Conservation (phyloP, 805 yeast species). For the Schizosaccharomyces osmophilus region DNA sequence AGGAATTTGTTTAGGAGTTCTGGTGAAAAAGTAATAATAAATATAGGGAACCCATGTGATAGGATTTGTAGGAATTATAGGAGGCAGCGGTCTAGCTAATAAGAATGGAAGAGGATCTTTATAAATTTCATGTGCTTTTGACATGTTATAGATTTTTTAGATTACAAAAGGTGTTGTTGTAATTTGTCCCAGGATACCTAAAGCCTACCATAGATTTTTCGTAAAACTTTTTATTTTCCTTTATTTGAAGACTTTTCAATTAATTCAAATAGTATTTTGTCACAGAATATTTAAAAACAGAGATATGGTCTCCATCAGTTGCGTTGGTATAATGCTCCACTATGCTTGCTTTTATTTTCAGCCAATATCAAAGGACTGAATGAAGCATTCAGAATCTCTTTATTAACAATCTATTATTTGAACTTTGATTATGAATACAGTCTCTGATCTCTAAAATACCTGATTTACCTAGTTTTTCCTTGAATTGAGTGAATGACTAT, state of each 20-base stretch:
- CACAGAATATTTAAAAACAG: not conserved
- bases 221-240: not conserved
- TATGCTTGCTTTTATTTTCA: too few relatives aligned
- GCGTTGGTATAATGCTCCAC: too few relatives aligned
- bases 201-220: not conserved
- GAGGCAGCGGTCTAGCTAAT: conserved; percentile 21
- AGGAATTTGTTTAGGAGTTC: conserved; percentile 6
- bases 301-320: not conserved
- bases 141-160: not conserved
- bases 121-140: conserved; percentile 1
- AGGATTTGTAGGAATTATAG: conserved; percentile 38
- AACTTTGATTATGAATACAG: too few relatives aligned
- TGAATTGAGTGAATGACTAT: too few relatives aligned
- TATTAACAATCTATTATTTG: too few relatives aligned
- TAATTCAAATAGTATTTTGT: too few relatives aligned
- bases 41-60: conserved; percentile 32
- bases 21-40: conserved; percentile 10
- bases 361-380: too few relatives aligned
- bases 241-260: not conserved
- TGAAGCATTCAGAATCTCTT: too few relatives aligned
- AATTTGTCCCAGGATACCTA: too few relatives aligned
- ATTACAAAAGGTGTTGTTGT: not conserved
- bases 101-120: conserved; percentile 1
- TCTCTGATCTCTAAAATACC: too few relatives aligned
- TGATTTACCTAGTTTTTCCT: too few relatives aligned